Base-by-base conservation (phyloP, 139 green algal species). In the Edaphochlamys debaryana region DNA sequence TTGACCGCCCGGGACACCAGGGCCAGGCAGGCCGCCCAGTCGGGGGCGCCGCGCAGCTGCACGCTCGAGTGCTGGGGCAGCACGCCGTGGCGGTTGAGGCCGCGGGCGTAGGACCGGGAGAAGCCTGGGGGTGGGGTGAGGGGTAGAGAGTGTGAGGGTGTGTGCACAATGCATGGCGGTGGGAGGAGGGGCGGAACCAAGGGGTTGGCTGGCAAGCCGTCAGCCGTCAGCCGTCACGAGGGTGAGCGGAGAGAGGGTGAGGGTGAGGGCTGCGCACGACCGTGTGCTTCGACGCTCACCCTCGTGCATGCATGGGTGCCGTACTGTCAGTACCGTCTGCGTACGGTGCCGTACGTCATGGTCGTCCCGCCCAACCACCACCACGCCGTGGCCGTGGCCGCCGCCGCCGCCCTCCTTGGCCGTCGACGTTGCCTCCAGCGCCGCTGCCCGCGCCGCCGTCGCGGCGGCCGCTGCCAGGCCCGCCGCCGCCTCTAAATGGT, bases 301-400 rank as follows among this genome's bases (percentile, higher is more conserved):
- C n/a, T 79, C 69, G 52, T 96, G 92, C 69, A 96, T 81, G 88
- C 94, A 96, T 23, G 94, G 92, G 75, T 95, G 92, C 2, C 41
- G 69, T 48, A 94, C 34, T 23, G 32, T 27, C 40, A 71, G 30
- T n/a, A n/a, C 19, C 38, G 13, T n/a, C 15, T 34, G 70, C 56
- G 48, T 42, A 27, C 78, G 4, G 42, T 71, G n/a, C n/a, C n/a
- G n/a, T 32, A 69, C 72, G 36, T 79, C 79, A 27, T 41, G 48
- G 32, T 77, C 56, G 54, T 72, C 75, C 32, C 76, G 75, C 38
- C 74, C 74, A 2, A 80, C 74, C 60, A 80, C 60, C 54, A 80
- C 50, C 34, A 54, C 54, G 25, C 56, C 20, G 19, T 25, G 6
- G 56, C 56, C 56, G 45, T 52, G 1, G 58, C 60, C 50, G 11